These are phyloP conservation scores for Magnaporthiopsis incrustans DNA, from an alignment of 2,329 filamentous ascomycete species.

Conservation along the genomic window DNA sequence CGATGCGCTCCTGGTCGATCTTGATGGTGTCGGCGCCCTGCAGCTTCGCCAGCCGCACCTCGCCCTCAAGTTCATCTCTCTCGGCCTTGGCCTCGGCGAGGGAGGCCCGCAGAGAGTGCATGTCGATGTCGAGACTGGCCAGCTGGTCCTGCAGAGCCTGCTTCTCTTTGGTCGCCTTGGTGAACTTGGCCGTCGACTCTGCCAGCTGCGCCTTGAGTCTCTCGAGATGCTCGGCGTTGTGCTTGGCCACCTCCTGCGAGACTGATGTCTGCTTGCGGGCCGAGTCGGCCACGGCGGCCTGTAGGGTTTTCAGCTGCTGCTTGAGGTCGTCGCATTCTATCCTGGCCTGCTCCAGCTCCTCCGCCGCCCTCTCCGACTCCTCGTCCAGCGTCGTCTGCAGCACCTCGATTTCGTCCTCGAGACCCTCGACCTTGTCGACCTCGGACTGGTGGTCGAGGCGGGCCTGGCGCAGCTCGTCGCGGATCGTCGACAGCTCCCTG, in stretches of 20 bases:
- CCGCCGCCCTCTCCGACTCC: conserved; percentile 51
- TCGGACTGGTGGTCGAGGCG: conserved; percentile 55
- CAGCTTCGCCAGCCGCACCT: conserved; percentile 46
- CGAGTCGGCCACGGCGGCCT: conserved; percentile 17
- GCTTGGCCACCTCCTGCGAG: conserved; percentile 25
- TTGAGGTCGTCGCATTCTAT: conserved; percentile 36
- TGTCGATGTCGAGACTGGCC: conserved; percentile 48
- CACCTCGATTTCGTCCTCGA: conserved; percentile 72
- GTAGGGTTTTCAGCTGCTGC: conserved; percentile 31
- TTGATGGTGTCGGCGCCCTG: conserved; percentile 51
- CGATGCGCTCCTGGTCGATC: conserved; percentile 60
- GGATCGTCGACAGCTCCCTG: conserved; percentile 55
- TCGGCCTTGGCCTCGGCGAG: conserved; percentile 54
- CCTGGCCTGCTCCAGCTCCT: conserved; percentile 35
- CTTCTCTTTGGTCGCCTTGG: conserved; percentile 51
- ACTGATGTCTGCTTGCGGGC: conserved; percentile 21
- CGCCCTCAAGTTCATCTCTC: conserved; percentile 56
- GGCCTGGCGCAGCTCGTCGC: conserved; percentile 62
- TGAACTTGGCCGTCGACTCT: conserved; percentile 50
- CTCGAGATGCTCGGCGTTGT: conserved; percentile 34
- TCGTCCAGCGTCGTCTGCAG: conserved; percentile 59
- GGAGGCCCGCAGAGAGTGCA: conserved; percentile 49
- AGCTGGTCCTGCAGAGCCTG: conserved; percentile 57
- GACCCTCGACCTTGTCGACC: conserved; percentile 54
- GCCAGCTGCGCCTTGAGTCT: conserved; percentile 48